These are phyloP conservation scores for Salix purpurea DNA, from an alignment of 345 rosid species.

Conservation along the genomic window DNA sequence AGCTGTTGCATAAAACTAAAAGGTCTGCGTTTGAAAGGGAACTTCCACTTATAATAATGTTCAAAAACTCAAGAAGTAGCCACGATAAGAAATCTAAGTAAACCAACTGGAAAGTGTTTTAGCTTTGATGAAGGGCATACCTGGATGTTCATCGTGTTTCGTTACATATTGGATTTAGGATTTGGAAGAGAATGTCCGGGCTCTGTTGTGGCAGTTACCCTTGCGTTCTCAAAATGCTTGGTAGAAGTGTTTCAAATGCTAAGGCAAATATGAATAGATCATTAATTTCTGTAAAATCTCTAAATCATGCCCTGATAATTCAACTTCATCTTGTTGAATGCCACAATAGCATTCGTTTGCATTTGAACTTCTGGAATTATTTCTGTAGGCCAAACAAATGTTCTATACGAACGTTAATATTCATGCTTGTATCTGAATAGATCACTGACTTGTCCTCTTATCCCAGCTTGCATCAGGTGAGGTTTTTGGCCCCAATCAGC, in stretches of 20 bases:
- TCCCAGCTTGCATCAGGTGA: conserved; percentile 88
- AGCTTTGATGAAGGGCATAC: not conserved
- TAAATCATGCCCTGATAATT: not conserved
- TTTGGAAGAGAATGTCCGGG: not conserved
- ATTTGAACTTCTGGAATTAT: too few species aligned
- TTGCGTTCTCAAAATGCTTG: not conserved
- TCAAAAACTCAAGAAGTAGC: not conserved
- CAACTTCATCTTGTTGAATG: not conserved
- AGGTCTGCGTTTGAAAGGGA: not conserved
- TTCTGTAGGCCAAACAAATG: not conserved
- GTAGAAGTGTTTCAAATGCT: not conserved
- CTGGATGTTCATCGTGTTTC: not conserved
- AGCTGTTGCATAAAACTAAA: not conserved
- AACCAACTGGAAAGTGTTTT: not conserved
- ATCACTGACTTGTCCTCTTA: conserved; percentile 9
- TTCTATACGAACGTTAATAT: not conserved
- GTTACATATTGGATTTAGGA: not conserved
- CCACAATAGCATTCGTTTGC: not conserved
- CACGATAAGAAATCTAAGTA: not conserved
- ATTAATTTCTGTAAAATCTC: not conserved
- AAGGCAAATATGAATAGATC: not conserved
- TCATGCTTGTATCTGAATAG: not conserved
- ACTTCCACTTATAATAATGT: not conserved
- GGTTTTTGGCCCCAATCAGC: conserved; percentile 90
- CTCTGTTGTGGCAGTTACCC: not conserved